A percentile compares a stretch with the other conserved stretches of the same genome.
Conservation (phyloP, 345 rosid species). For the Ceriops decandra region DNA sequence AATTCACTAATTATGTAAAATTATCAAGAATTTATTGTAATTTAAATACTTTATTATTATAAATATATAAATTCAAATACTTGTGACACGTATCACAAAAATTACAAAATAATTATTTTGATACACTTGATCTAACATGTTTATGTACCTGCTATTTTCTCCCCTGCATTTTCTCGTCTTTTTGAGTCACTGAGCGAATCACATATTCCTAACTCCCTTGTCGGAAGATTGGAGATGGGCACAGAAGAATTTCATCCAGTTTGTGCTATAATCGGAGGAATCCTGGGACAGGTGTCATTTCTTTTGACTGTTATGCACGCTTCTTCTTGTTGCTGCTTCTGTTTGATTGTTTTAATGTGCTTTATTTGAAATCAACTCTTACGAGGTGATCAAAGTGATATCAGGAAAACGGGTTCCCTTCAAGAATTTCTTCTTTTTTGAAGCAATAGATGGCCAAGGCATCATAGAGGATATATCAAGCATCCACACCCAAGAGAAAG, state of each 20-base stretch:
- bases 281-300: conserved; percentile 71
- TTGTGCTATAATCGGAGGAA: conserved; percentile 89
- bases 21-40: no score
- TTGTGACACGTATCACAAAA: no score
- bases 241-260: conserved; percentile 70
- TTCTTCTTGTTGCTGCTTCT: background rate
- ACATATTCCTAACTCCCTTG: conserved; percentile 51
- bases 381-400: conserved; percentile 92
- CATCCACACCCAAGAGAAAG: conserved; percentile 21
- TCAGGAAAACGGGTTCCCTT: conserved; percentile 84
- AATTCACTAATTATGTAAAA: no score
- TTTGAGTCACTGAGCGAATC: conserved; percentile 59
- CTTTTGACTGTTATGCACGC: no score
- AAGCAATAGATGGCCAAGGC: conserved; percentile 84
- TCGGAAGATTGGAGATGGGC: conserved; percentile 60
- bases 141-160: background rate
- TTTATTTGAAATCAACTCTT: conserved; percentile 5
- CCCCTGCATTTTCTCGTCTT: background rate
- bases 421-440: conserved; percentile 88
- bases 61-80: no score
- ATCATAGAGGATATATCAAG: conserved; percentile 70
- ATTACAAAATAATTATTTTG: no score
- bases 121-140: no score
- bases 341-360: background rate
- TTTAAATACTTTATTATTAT: no score